phyloP scores from a whole-genome alignment of 495 filamentous ascomycete species.

The Neurospora africana region DNA sequence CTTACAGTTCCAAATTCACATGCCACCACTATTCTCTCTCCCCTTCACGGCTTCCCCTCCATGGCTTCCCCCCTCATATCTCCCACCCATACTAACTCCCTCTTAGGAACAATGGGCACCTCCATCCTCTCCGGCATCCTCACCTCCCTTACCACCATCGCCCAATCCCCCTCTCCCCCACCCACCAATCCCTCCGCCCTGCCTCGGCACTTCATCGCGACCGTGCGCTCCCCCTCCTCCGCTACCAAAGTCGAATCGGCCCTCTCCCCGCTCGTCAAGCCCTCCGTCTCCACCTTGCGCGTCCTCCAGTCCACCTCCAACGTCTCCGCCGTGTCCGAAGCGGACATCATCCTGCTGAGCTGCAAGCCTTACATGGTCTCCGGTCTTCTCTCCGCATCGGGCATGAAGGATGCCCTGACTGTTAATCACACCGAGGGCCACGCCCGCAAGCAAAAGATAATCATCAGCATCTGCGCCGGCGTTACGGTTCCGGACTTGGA shows the following conservation, averaged over 20 bases:
- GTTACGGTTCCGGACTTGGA: conserved; percentile 56
- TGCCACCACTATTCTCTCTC: not conserved
- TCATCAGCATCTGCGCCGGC: conserved; percentile 81
- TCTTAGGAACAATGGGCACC: conserved; percentile 65
- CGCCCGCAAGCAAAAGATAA: conserved; percentile 49
- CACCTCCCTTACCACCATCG: conserved; percentile 43
- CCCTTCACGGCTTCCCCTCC: too few species aligned
- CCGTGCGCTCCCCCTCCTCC: conserved; percentile 52
- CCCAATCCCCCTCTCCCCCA: conserved; percentile 38
- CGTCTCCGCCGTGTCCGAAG: conserved; percentile 42
- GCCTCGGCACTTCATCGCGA: conserved; percentile 65
- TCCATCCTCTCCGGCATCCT: conserved; percentile 78
- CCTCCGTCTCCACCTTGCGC: conserved; percentile 35
- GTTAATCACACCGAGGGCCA: not conserved
- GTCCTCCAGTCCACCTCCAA: conserved; percentile 43
- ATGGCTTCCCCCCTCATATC: too few species aligned
- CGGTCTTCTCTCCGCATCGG: conserved; percentile 50
- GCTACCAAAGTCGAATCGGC: conserved; percentile 42
- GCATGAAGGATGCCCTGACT: conserved; percentile 55
- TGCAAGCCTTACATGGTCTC: conserved; percentile 71
- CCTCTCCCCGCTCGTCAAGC: conserved; percentile 24
- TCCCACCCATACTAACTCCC: conserved; percentile 1
- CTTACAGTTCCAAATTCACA: too few species aligned
- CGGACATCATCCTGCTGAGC: conserved; percentile 58
- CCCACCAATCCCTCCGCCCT: conserved; percentile 43